Percentiles rank a stretch among this genome's conserved stretches.
These are phyloP conservation scores for Botrytis deweyae DNA, from an alignment of 2,329 filamentous ascomycete species.

Conservation along the genomic window DNA sequence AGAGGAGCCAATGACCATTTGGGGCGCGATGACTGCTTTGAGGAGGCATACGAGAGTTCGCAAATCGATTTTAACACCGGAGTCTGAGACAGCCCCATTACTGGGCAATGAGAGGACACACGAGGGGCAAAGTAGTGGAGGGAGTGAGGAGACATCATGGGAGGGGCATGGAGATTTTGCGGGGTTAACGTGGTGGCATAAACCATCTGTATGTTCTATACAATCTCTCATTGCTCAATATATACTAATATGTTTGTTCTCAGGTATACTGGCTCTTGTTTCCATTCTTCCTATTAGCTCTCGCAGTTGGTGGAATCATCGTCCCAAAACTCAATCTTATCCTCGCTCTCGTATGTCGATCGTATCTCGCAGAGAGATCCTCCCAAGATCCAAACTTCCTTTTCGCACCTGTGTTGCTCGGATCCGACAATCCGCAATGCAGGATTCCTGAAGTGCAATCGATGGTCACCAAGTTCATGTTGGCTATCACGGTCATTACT, in stretches of 20 bases:
- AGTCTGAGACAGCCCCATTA: slow-evolving; percentile 31
- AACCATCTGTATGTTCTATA: slow-evolving; percentile 55
- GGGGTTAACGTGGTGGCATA: slow-evolving; percentile 60
- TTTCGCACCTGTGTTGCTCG: slow-evolving; percentile 64
- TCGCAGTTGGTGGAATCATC: slow-evolving; percentile 81
- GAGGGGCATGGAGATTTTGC: slow-evolving; percentile 57
- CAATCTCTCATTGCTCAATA: not conserved
- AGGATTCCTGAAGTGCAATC: slow-evolving; percentile 75
- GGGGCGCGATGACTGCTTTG: slow-evolving; percentile 35
- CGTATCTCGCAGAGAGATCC: slow-evolving; percentile 72
- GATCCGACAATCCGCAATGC: slow-evolving; percentile 75
- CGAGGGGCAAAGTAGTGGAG: slow-evolving; percentile 8
- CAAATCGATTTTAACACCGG: slow-evolving; percentile 16
- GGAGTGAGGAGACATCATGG: slow-evolving; percentile 43
- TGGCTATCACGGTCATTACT: slow-evolving; percentile 71
- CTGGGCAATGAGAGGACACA: slow-evolving; percentile 28
- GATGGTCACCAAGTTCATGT: slow-evolving; percentile 72
- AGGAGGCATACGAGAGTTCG: slow-evolving; percentile 27
- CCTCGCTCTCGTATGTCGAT: slow-evolving; percentile 76
- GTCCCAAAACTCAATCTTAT: slow-evolving; percentile 89
- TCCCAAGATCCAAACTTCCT: slow-evolving; percentile 57
- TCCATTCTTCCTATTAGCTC: slow-evolving; percentile 76
- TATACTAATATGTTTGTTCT: slow-evolving; percentile 33
- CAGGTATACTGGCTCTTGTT: slow-evolving; percentile 81
- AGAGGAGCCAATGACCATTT: slow-evolving; percentile 19